Conservation (phyloP, 2,329 filamentous ascomycete genomes). For the Ophiostoma fasciatum region DNA sequence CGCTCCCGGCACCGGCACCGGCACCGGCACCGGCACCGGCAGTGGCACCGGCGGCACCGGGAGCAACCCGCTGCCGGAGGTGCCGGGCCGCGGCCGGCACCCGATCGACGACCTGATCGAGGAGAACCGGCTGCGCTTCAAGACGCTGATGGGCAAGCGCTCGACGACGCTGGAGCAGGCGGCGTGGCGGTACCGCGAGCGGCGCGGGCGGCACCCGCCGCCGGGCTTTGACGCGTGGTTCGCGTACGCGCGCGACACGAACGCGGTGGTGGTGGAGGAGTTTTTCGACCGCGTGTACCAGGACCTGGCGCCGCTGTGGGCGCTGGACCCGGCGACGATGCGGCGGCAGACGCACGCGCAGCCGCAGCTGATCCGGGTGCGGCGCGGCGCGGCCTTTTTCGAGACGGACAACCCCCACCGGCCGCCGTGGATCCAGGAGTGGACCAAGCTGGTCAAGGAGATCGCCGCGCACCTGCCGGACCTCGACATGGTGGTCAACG, state of each 20-base stretch:
- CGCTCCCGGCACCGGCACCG: no score
- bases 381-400: slow-evolving; percentile 25
- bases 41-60: background rate
- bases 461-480: slow-evolving; percentile 42
- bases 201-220: slow-evolving; percentile 30
- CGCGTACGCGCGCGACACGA: slow-evolving; percentile 24
- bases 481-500: slow-evolving; percentile 51
- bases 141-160: slow-evolving; percentile 25
- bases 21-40: no score
- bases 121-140: slow-evolving; percentile 23
- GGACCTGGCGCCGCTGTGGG: slow-evolving; percentile 39
- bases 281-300: slow-evolving; percentile 39
- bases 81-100: slow-evolving; percentile 19
- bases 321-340: slow-evolving; percentile 23
- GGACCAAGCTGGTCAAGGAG: slow-evolving; percentile 32
- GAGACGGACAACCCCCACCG: slow-evolving; percentile 23
- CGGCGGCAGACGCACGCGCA: slow-evolving; percentile 23
- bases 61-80: no score
- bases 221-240: slow-evolving; percentile 33
- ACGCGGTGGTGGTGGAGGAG: slow-evolving; percentile 29
- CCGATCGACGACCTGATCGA: slow-evolving; percentile 31
- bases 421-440: slow-evolving; percentile 30
- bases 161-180: slow-evolving; percentile 27
- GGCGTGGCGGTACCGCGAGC: slow-evolving; percentile 28
- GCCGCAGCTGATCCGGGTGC: slow-evolving; percentile 31